Base-by-base conservation (phyloP, 1,284 basidiomycete genomes). In the Rhodotorula sp. region DNA sequence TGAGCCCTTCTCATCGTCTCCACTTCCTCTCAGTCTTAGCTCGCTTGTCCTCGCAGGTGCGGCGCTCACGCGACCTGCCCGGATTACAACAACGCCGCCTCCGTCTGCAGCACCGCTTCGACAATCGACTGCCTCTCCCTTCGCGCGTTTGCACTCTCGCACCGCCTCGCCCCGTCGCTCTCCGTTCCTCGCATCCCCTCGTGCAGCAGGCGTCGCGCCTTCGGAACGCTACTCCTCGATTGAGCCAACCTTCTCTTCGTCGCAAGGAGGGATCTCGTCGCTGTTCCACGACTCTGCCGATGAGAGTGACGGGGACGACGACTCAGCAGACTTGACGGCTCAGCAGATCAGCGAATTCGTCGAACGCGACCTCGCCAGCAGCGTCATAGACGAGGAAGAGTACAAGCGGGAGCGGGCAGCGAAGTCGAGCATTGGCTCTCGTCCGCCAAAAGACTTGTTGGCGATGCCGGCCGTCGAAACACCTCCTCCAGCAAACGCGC, bases 321-420 rank as follows among this genome's bases (percentile, higher is more conserved):
- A 53, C n/a, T 60, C 58, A 5, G 58, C 31, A 10, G 58, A 65
- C 20, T n/a, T 54, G 11, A 44, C 59, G 5, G 61, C 44, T 13
- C 52, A 55, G n/a, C 58, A 59, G 20, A 65, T 65, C 51, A 59
- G 58, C 31, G 64, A 52, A 2, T 65, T 65, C 31, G n/a, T 65
- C 52, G 64, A 59, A 44, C 64, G 64, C 30, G 64, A 65, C 22
- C 52, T 65, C 13, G 64, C 64, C 13, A 65, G 64, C 50, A 65
- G 64, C 22, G 52, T 55, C 44, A 22, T 59, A 8, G 64, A 65
- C 20, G 64, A 65, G 58, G 64, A 65, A 11, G 64, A 65, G 37
- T 48, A 15, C 46, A 44, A 44, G 40, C 50, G 50, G 24, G 50
- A 51, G 24, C 7, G 50, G 40, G 7, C 13, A 13, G 7, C 34